phyloP scores from a whole-genome alignment of 2,329 filamentous ascomycete genomes.

The Thielaviopsis ethacetica region DNA sequence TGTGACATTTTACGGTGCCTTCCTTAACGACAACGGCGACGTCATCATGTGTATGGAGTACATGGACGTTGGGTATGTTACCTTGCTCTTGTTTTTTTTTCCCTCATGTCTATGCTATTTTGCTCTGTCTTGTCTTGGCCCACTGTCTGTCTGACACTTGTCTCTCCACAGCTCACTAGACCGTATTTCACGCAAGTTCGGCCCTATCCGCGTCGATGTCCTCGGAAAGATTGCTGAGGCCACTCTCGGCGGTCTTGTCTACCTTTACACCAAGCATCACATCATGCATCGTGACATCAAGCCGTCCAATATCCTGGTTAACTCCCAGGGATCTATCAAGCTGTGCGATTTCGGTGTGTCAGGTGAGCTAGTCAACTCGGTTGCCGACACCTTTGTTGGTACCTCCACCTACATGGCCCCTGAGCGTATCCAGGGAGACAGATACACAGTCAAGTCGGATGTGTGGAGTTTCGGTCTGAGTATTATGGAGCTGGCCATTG shows the following conservation, averaged over 20 bases:
- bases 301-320: constrained; percentile 91
- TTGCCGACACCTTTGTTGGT: constrained; percentile 94
- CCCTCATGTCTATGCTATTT: not conserved
- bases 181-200: constrained; percentile 84
- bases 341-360: constrained; percentile 98
- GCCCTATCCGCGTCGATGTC: constrained; percentile 87
- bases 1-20: constrained; percentile 94
- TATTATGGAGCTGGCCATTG: constrained; percentile 94
- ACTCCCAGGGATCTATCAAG: constrained; percentile 88
- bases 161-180: constrained; percentile 57
- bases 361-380: constrained; percentile 91
- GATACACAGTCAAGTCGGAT: constrained; percentile 95
- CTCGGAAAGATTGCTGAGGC: constrained; percentile 96
- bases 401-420: constrained; percentile 99
- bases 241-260: constrained; percentile 80
- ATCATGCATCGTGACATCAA: constrained; percentile 99
- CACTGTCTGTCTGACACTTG: not conserved
- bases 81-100: not conserved
- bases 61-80: constrained; percentile 91
- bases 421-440: constrained; percentile 90
- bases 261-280: constrained; percentile 86
- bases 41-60: constrained; percentile 99
- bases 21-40: constrained; percentile 90
- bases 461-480: constrained; percentile 96
- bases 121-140: not conserved